A percentile compares a stretch with the other conserved stretches of the same genome.
Evolutionary conservation across 441 rosid species (phyloP).

Genomic region (Erodium texanum): DNA sequence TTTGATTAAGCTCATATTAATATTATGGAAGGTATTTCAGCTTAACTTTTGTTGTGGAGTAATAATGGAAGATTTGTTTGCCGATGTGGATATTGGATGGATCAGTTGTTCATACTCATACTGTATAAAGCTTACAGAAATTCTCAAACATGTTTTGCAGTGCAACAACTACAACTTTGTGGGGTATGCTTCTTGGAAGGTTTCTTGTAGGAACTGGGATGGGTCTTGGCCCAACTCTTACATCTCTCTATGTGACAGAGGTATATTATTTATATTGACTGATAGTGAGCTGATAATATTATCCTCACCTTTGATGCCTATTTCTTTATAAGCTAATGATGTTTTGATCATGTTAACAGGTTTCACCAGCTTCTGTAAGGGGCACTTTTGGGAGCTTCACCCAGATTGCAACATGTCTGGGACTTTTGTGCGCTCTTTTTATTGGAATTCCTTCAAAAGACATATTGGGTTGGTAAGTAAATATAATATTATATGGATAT

Average conservation of each 20-base stretch:
- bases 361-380: slow-evolving; percentile 85
- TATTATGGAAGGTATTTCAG: background rate
- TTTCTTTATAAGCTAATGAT: slow-evolving; percentile 3
- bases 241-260: slow-evolving; percentile 74
- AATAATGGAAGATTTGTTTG: background rate
- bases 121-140: slow-evolving; percentile 6
- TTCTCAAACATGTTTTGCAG: slow-evolving; percentile 34
- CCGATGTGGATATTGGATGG: background rate
- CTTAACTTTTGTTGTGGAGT: background rate
- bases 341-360: slow-evolving; percentile 31
- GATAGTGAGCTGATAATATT: background rate
- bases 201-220: slow-evolving; percentile 65
- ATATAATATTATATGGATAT: slow-evolving; percentile 2
- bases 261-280: slow-evolving; percentile 25
- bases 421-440: slow-evolving; percentile 67
- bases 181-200: slow-evolving; percentile 72
- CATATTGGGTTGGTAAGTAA: slow-evolving; percentile 57
- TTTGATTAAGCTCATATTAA: slow-evolving; percentile 4
- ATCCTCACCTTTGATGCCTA: background rate
- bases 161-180: slow-evolving; percentile 47
- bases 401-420: slow-evolving; percentile 87
- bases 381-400: slow-evolving; percentile 92
- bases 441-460: slow-evolving; percentile 79
- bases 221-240: slow-evolving; percentile 70
- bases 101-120: background rate